Evolutionary conservation across 257 asterid genomes (phyloP).

Genomic region (Ajuga chamaepitys): DNA sequence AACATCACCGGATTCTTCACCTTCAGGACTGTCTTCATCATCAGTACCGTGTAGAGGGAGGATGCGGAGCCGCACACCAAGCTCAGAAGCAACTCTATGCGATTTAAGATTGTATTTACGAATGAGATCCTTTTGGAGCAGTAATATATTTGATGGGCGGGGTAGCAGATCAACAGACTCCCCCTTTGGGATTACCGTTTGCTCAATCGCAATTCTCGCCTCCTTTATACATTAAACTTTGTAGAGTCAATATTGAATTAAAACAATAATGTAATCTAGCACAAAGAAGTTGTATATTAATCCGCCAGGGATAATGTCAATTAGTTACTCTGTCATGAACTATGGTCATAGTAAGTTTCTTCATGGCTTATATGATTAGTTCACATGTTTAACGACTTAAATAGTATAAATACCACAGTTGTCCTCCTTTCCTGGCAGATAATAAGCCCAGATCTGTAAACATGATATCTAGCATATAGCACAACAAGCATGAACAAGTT

Average conservation of each 20-base stretch:
- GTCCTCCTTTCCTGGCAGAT: neutral
- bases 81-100: slow-evolving; percentile 62
- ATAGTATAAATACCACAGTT: neutral
- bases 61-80: slow-evolving; percentile 50
- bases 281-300: neutral
- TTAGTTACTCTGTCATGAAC: neutral
- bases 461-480: neutral
- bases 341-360: neutral
- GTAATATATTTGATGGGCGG: slow-evolving; percentile 52
- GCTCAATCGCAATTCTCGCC: slow-evolving; percentile 83
- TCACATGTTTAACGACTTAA: neutral
- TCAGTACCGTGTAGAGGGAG: slow-evolving; percentile 42
- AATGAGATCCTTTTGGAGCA: slow-evolving; percentile 86
- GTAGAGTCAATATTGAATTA: neutral
- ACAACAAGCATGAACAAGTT: neutral
- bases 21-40: slow-evolving; percentile 31
- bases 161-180: slow-evolving; percentile 81
- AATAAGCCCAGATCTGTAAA: neutral
- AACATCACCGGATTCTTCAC: slow-evolving; percentile 31
- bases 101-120: slow-evolving; percentile 72
- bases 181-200: slow-evolving; percentile 76
- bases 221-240: slow-evolving; percentile 42
- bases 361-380: neutral
- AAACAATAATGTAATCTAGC: neutral
- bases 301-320: neutral